Evolutionary conservation across 768 basidiomycete genomes (phyloP), one percentile per base, ranked within the genome.

Genomic region (Mycena filopes): DNA sequence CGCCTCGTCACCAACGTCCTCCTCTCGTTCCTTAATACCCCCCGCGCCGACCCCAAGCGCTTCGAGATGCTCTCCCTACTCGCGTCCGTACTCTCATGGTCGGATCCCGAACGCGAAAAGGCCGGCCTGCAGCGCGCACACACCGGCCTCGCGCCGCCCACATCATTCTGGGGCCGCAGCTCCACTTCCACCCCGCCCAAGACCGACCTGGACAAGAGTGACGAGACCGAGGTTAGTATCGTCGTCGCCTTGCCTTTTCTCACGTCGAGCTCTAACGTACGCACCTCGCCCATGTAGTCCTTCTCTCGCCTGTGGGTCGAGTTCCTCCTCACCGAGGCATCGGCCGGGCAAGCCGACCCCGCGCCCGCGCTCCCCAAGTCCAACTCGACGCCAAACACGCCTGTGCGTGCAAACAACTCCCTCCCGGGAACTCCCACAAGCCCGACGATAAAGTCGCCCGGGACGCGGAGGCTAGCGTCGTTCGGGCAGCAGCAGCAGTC

Each of bases 301-400:
- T 99, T 99, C 80, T 96, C 95, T 41, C 93, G 96, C 49, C 86
- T 98, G 13, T 99, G 96, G 91, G 97, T 99, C 49, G 98, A 99
- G 77, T 99, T 97, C 75, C 85, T 99, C 4, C 89, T 99, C 67
- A 97, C 95, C 25, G 97, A 99, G 80, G 91, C 96, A 0, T 83
- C 86, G 1, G 70, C 82, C 8, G 84, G 84, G 18, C 78, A 81
- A 51, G 71, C 77, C 11, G 42, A 63, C 29, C 58, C 69, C 54
- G 68, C 72, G 4, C 68, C 67, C 54, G 68, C 72, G 4, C 68
- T 66, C 18, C 63, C 54, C 10, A 41, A 70, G 7, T 76, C 76
- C 15, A 74, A 75, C n/a, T 63, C 71, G 51, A 67, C 61, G 16
- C 66, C 66, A 25, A 54, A 42, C 55, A 67, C 66, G 16, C 66